Evolutionary conservation across 768 basidiomycete species (phyloP).

Genomic region (Pleurotus djamor): DNA sequence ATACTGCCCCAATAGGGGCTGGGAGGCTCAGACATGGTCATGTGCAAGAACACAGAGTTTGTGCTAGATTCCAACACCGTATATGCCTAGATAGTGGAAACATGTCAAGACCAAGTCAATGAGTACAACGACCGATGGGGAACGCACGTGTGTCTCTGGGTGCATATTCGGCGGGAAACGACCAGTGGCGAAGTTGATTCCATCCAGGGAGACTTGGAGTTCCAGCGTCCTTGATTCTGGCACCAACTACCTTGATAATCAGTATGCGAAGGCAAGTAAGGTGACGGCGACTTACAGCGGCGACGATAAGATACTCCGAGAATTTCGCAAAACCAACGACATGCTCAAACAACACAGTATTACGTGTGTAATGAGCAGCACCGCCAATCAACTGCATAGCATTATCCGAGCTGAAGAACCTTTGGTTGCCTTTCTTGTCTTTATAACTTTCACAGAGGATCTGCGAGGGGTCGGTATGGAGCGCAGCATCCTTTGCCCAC

Average conservation of each 20-base stretch:
- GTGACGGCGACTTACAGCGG: constrained; percentile 59
- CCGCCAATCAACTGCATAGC: constrained; percentile 82
- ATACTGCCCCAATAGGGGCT: constrained; percentile 87
- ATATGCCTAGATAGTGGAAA: constrained; percentile 59
- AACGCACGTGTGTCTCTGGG: constrained; percentile 83
- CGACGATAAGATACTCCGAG: constrained; percentile 94
- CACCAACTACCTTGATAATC: constrained; percentile 37
- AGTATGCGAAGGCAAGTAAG: background rate
- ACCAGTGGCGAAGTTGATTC: constrained; percentile 79
- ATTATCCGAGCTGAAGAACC: constrained; percentile 48
- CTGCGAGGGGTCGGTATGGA: constrained; percentile 80
- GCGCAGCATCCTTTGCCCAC: constrained; percentile 81
- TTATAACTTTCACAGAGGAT: constrained; percentile 91
- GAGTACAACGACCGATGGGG: background rate
- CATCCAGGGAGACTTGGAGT: constrained; percentile 92
- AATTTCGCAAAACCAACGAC: constrained; percentile 98
- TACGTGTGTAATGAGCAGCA: constrained; percentile 64
- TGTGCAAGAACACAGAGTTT: constrained; percentile 90
- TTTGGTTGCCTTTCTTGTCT: constrained; percentile 81
- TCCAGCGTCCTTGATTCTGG: constrained; percentile 60
- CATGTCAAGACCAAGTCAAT: background rate
- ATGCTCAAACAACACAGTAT: constrained; percentile 76
- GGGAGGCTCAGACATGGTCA: constrained; percentile 83
- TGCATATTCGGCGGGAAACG: constrained; percentile 90
- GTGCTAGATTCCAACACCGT: constrained; percentile 95